These are phyloP conservation scores for Pseudotulostoma volvatum DNA, from an alignment of 495 filamentous ascomycete species.

Conservation along the genomic window DNA sequence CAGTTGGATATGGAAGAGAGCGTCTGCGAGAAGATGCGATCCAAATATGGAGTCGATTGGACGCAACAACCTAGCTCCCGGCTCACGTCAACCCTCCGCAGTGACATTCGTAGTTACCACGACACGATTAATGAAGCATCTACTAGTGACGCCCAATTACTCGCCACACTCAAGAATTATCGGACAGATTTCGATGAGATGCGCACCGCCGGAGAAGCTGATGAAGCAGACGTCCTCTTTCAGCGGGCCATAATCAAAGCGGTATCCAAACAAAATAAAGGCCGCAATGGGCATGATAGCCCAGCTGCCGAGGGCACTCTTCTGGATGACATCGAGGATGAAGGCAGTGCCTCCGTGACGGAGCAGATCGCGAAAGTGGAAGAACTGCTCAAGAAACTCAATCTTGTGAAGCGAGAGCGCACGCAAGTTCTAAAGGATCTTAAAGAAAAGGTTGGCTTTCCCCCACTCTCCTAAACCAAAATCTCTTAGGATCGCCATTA, in stretches of 20 bases:
- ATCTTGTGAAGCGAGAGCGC: constrained; percentile 78
- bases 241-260: constrained; percentile 65
- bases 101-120: constrained; percentile 71
- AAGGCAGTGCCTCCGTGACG: constrained; percentile 58
- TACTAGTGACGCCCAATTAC: constrained; percentile 73
- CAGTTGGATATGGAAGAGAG: constrained; percentile 91
- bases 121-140: constrained; percentile 81
- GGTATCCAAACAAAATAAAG: constrained; percentile 42
- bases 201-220: constrained; percentile 72
- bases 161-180: constrained; percentile 65
- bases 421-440: constrained; percentile 86
- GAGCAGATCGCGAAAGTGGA: constrained; percentile 85
- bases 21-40: constrained; percentile 97
- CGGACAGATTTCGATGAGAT: constrained; percentile 89
- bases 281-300: constrained; percentile 38
- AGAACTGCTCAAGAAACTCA: constrained; percentile 78
- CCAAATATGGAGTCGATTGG: constrained; percentile 92
- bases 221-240: constrained; percentile 79
- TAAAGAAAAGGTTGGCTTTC: constrained; percentile 69
- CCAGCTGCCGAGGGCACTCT: constrained; percentile 53
- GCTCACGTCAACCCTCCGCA: constrained; percentile 71
- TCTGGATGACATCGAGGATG: constrained; percentile 80
- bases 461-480: background rate
- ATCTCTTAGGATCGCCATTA: background rate
- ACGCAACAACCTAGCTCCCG: constrained; percentile 88